Conservation (phyloP, 768 basidiomycete species). For the Russula compacta region DNA sequence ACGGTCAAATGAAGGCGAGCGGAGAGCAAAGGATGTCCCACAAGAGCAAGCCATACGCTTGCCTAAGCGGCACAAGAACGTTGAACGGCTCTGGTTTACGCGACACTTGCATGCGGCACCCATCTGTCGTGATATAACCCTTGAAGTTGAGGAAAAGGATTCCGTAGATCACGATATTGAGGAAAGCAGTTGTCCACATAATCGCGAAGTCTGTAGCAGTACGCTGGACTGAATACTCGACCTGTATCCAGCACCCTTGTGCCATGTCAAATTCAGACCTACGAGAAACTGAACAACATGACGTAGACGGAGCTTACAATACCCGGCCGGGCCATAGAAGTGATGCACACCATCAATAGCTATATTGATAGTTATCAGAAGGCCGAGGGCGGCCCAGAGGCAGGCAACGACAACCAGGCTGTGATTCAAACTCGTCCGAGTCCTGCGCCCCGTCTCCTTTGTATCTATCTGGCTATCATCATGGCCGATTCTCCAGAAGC, state of each 20-base stretch:
- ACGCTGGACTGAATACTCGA: conserved; percentile 29
- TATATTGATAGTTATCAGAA: conserved; percentile 32
- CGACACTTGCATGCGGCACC: conserved; percentile 21
- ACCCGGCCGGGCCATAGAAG: conserved; percentile 38
- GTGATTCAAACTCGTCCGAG: background rate
- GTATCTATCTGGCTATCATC: background rate
- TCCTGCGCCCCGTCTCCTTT: background rate
- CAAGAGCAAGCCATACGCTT: conserved; percentile 5
- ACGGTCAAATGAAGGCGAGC: background rate
- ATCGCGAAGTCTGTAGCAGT: conserved; percentile 42
- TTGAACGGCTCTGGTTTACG: background rate
- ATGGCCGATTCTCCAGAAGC: conserved; percentile 21
- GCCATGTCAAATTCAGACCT: background rate
- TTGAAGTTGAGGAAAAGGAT: conserved; percentile 37
- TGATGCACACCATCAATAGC: conserved; percentile 24
- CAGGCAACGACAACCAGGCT: conserved; percentile 20
- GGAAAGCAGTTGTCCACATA: conserved; percentile 37
- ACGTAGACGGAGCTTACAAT: conserved; percentile 27
- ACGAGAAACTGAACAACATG: too few species aligned
- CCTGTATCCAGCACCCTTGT: conserved; percentile 46
- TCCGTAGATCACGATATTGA: conserved; percentile 36
- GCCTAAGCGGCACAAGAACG: background rate
- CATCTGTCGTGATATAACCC: conserved; percentile 30
- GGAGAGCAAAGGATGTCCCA: background rate
- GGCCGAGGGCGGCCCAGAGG: conserved; percentile 33